Evolutionary conservation across 495 filamentous ascomycete genomes (phyloP), one percentile per base, ranked within the genome.

Genomic region (Talaromyces proteolyticus): DNA sequence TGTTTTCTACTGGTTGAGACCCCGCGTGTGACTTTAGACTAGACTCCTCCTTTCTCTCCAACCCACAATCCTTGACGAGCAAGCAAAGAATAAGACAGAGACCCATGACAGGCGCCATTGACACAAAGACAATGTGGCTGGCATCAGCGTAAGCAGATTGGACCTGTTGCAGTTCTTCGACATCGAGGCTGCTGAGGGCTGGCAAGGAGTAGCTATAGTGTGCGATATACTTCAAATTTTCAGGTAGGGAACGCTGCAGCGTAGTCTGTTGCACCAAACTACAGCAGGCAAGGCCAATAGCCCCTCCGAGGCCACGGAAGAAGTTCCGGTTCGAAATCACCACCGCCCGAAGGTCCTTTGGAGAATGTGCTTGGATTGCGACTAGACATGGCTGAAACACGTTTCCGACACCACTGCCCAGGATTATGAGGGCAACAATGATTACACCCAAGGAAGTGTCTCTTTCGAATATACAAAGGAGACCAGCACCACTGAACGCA

Each of bases 261-360:
- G 59, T 58, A 44, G 58, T 65, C 22, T 67, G 60, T 18, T 76
- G 60, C 4, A 76, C 54, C 1, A 70, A 67, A 4, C 70, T 66
- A 0, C 66, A 70, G 6, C 72, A 52, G 16, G 72, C 70, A 12
- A 79, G 60, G 6, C 75, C 75, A 18, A 68, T 56, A 16, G 74
- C 62, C 2, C 72, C 73, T 6, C 75, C 75, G 5, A 73, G 55
- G 8, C 61, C 62, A n/a, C 74, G 66, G 36, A 75, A 54, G 55
- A 78, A 75, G 48, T 79, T 78, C 6, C 75, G 66, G 25, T 70
- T 66, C n/a, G 62, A 65, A 8, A 71, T 76, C 4, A 74, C 65
- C 6, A 77, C 68, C 0, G 75, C 75, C 26, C 74, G 58, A 37
- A 77, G 66, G 3, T 60, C 51, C 29, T 72, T 67, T 5, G 48